Conservation (phyloP, 306 rosid species). For the Trifolium pratense region DNA sequence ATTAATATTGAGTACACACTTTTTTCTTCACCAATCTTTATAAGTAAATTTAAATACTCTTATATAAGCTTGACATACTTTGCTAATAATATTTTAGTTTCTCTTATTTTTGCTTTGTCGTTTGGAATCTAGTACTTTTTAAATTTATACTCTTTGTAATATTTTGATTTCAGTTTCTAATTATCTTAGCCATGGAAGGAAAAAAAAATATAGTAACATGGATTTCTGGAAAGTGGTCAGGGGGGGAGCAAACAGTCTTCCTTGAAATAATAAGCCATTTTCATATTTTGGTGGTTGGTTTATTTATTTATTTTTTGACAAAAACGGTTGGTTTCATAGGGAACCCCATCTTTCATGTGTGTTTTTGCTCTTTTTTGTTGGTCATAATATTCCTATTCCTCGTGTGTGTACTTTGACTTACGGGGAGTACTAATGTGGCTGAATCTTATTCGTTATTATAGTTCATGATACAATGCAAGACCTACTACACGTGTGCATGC, state of each 20-base stretch:
- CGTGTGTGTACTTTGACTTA: constrained; percentile 21
- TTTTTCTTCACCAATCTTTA: too few relatives aligned
- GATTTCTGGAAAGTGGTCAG: constrained; percentile 38
- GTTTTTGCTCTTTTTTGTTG: background rate
- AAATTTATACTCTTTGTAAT: too few relatives aligned
- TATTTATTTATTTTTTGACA: background rate
- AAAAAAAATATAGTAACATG: constrained; percentile 5
- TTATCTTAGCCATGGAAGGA: too few relatives aligned
- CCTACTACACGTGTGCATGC: background rate
- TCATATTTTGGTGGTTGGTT: background rate
- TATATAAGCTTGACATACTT: too few relatives aligned
- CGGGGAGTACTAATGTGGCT: background rate
- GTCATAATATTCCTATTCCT: background rate
- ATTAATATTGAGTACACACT: too few relatives aligned
- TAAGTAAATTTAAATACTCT: too few relatives aligned
- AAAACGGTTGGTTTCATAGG: constrained; percentile 35
- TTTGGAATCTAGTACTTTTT: too few relatives aligned
- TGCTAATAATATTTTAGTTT: too few relatives aligned
- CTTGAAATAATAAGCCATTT: constrained; percentile 42
- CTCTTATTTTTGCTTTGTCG: too few relatives aligned
- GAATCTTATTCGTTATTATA: background rate
- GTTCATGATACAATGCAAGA: background rate
- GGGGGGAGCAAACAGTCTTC: constrained; percentile 32
- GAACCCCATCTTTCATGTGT: constrained; percentile 5
- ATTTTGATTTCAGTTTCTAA: too few relatives aligned